These are phyloP conservation scores for Hymenoscyphus occultus DNA, from an alignment of 2,329 filamentous ascomycete species.

Conservation along the genomic window DNA sequence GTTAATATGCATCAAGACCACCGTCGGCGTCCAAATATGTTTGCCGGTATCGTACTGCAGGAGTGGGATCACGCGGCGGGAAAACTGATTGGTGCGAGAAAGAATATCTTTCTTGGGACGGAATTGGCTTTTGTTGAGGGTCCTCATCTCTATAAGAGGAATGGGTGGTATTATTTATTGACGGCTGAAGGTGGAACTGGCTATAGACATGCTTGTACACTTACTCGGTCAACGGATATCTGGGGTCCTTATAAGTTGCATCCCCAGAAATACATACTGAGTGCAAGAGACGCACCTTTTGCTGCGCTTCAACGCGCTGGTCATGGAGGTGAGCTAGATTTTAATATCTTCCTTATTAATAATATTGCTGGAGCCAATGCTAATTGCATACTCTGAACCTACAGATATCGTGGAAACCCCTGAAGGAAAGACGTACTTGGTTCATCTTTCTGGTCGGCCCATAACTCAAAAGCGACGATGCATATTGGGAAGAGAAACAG, in stretches of 20 bases:
- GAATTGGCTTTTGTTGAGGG: slow-evolving; percentile 48
- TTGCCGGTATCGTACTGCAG: slow-evolving; percentile 57
- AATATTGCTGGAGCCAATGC: neutral
- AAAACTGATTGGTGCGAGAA: slow-evolving; percentile 42
- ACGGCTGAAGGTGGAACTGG: slow-evolving; percentile 60
- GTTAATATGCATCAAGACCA: slow-evolving; percentile 57
- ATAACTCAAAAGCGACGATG: slow-evolving; percentile 51
- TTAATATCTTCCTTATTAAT: neutral
- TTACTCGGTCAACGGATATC: slow-evolving; percentile 50
- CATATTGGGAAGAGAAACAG: slow-evolving; percentile 53
- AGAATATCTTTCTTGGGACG: slow-evolving; percentile 48
- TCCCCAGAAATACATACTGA: slow-evolving; percentile 56
- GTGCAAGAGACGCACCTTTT: slow-evolving; percentile 47
- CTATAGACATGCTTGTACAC: slow-evolving; percentile 58
- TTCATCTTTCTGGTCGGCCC: slow-evolving; percentile 52
- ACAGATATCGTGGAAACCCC: slow-evolving; percentile 51
- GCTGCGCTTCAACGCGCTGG: slow-evolving; percentile 51
- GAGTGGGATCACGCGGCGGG: slow-evolving; percentile 51
- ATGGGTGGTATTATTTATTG: slow-evolving; percentile 58
- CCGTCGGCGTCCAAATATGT: slow-evolving; percentile 46
- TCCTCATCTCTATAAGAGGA: slow-evolving; percentile 57
- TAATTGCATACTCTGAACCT: neutral
- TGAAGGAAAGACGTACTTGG: slow-evolving; percentile 52
- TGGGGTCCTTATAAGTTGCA: slow-evolving; percentile 63
- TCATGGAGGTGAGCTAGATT: slow-evolving; percentile 38